Evolutionary conservation across 2,329 filamentous ascomycete species (phyloP), one percentile per base, ranked within the genome.

Genomic region (Epichloe sylvatica): DNA sequence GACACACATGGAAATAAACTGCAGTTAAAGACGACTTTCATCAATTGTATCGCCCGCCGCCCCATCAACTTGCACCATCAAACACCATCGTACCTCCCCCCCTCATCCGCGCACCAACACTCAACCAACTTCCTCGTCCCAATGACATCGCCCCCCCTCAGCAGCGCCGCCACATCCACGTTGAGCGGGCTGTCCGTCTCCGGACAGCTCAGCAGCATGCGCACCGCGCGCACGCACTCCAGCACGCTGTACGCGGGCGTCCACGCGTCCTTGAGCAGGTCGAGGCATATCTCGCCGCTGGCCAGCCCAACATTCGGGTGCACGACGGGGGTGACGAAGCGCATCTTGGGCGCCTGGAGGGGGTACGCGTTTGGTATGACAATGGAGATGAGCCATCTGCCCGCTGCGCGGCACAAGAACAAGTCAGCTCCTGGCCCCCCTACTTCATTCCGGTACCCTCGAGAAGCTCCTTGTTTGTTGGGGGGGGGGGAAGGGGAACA

Each of bases 231-330:
- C 60, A 91, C 70, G 53, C 83, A 84, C 60, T 83, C 78, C 36
- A 83, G 76, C 19, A 97, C 76, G 39, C 83, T 90, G 66, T 95
- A 92, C 17, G 87, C 81, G 1, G 90, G 86, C 52, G 86, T 84
- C 91, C 91, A 97, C 17, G 77, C 76, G 49, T 83, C 76, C 61
- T 77, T 76, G 52, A 98, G 74, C 54, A 97, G 75, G 62, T 96
- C 92, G 30, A 97, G 79, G 66, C 92, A 98, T 62, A 98, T 92
- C 68, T 96, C 90, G 57, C 92, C 92, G 2, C 80, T 89, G 57
- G 75, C 59, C 54, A 77, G 71, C 47, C 73, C 71, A 34, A 80
- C 80, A 67, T 96, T 96, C 45, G 90, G 82, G 70, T 95, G 89
- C 60, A 87, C 85, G 56, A 94, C 80, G 54, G 81, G 80, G 36